Percentiles rank a stretch among this genome's conserved stretches.
These are phyloP conservation scores for Yamadazyma nakazawae DNA, from an alignment of 805 yeast genomes.

Conservation along the genomic window DNA sequence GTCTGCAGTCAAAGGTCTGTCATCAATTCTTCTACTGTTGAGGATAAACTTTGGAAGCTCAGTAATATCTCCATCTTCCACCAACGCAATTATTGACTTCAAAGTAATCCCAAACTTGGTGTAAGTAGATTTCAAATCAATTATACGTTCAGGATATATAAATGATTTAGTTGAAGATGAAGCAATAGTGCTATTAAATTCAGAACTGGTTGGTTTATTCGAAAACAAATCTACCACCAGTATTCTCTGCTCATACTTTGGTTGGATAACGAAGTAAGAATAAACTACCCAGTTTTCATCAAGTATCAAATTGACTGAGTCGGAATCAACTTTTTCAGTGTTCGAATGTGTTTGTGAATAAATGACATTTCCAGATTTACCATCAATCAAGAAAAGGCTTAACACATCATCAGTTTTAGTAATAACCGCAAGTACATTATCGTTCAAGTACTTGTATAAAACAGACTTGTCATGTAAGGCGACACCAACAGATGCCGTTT, in stretches of 20 bases:
- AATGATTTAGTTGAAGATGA: conserved; percentile 52
- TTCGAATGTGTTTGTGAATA: conserved; percentile 39
- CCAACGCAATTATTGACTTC: conserved; percentile 58
- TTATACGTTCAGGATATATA: conserved; percentile 57
- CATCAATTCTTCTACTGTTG: conserved; percentile 66
- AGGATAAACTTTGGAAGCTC: conserved; percentile 68
- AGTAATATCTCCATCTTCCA: conserved; percentile 59
- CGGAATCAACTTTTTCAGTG: conserved; percentile 37
- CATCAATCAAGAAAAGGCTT: conserved; percentile 57
- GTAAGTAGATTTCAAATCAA: conserved; percentile 43
- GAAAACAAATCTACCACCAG: conserved; percentile 79
- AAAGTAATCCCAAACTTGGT: conserved; percentile 31
- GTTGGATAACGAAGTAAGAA: conserved; percentile 52
- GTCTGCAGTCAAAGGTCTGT: conserved; percentile 45
- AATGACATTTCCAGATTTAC: conserved; percentile 64
- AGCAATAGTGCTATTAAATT: conserved; percentile 9
- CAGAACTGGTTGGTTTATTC: conserved; percentile 23
- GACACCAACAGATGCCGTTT: conserved; percentile 57
- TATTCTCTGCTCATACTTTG: conserved; percentile 52
- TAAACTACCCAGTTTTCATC: conserved; percentile 86
- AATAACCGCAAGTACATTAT: conserved; percentile 57
- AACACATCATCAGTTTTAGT: conserved; percentile 28
- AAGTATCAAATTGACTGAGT: conserved; percentile 49
- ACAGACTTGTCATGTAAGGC: conserved; percentile 69
- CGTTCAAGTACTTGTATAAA: conserved; percentile 79